A percentile compares a stretch with the other conserved stretches of the same genome.
Conservation (phyloP, 805 yeast species). For the Candida oleophila region DNA sequence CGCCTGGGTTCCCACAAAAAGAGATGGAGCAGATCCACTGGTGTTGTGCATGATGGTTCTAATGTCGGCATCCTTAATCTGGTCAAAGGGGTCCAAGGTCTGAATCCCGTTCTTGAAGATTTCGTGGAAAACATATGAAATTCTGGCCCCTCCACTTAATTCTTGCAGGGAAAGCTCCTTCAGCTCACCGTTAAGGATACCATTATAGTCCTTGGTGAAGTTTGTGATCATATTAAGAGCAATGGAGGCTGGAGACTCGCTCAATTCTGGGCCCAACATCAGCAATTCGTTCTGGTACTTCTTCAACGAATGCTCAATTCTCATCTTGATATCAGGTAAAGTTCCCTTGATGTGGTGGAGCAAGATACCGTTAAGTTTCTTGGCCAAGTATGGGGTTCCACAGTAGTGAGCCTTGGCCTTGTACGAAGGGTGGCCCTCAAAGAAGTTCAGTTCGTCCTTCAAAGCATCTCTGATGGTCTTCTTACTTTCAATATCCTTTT, state of each 20-base stretch:
- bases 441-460: constrained; percentile 73
- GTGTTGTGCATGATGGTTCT: constrained; percentile 96
- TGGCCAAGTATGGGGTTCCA: constrained; percentile 97
- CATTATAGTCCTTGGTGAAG: constrained; percentile 86
- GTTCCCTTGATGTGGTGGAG: constrained; percentile 73
- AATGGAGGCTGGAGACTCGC: constrained; percentile 85
- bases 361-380: constrained; percentile 82
- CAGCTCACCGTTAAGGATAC: constrained; percentile 89
- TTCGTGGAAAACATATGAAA: constrained; percentile 95
- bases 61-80: constrained; percentile 91
- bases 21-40: constrained; percentile 92
- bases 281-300: constrained; percentile 80
- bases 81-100: constrained; percentile 94
- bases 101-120: constrained; percentile 88
- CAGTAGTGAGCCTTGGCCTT: constrained; percentile 92
- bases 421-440: constrained; percentile 88
- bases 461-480: constrained; percentile 89
- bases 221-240: constrained; percentile 90
- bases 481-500: constrained; percentile 86
- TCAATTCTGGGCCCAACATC: constrained; percentile 82
- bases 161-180: constrained; percentile 86
- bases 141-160: constrained; percentile 97
- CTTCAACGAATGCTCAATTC: constrained; percentile 80
- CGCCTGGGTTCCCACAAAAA: constrained; percentile 96
- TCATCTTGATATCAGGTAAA: constrained; percentile 86